Evolutionary conservation across 2,329 filamentous ascomycete species (phyloP).

Genomic region (Colletotrichum sansevieriae): DNA sequence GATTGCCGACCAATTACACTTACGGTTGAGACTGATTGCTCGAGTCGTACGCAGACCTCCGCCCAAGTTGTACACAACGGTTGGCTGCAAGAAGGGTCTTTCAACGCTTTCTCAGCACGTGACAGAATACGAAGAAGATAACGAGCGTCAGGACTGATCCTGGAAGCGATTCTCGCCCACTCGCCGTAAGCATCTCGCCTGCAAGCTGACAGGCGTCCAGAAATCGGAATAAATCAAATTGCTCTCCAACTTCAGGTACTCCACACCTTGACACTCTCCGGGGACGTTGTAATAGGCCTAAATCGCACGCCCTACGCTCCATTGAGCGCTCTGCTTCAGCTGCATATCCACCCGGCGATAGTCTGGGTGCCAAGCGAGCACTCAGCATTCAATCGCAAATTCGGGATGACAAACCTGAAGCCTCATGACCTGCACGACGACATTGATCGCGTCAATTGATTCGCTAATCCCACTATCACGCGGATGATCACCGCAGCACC

Average conservation of each 20-base stretch:
- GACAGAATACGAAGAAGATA: background rate
- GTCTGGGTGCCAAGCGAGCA: background rate
- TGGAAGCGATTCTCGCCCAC: background rate
- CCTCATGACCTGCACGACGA: slow-evolving; percentile 29
- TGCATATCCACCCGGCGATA: background rate
- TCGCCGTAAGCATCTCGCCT: slow-evolving; percentile 6
- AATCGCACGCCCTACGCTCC: slow-evolving; percentile 8
- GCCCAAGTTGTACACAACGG: background rate
- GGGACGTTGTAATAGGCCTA: background rate
- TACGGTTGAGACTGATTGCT: background rate
- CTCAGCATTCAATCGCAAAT: background rate
- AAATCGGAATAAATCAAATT: slow-evolving; percentile 6
- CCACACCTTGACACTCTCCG: background rate
- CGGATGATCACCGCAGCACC: slow-evolving; percentile 17
- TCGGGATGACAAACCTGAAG: slow-evolving; percentile 12
- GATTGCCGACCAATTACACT: slow-evolving; percentile 1
- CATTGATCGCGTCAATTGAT: slow-evolving; percentile 13
- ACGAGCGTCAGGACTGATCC: background rate
- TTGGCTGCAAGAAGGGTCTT: slow-evolving; percentile 9
- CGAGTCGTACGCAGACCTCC: slow-evolving; percentile 23
- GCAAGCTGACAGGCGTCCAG: slow-evolving; percentile 3
- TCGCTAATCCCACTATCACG: slow-evolving; percentile 14
- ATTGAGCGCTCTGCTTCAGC: slow-evolving; percentile 12
- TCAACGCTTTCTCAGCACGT: background rate
- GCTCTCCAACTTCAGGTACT: background rate